These are phyloP conservation scores for Earliella scabrosa DNA, from an alignment of 1,284 basidiomycete genomes.

Conservation along the genomic window DNA sequence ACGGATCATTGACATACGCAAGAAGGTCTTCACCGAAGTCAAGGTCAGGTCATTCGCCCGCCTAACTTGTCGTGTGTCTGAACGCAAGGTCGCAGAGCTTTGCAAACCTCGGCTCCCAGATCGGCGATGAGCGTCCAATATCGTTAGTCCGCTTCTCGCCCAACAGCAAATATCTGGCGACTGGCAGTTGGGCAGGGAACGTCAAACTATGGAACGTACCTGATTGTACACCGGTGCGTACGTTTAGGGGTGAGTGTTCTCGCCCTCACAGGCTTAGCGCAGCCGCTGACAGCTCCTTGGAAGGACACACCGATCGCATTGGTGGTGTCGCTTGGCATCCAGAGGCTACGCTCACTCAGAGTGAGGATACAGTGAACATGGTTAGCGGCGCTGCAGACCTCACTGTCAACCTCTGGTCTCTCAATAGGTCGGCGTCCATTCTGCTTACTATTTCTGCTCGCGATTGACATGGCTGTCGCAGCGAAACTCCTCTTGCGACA, in stretches of 20 bases:
- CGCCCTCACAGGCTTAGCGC: slow-evolving; percentile 18
- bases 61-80: not conserved
- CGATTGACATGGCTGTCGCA: slow-evolving; percentile 33
- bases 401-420: slow-evolving; percentile 87
- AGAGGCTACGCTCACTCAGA: slow-evolving; percentile 83
- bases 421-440: slow-evolving; percentile 67
- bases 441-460: not conserved
- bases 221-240: slow-evolving; percentile 76
- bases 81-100: slow-evolving; percentile 61
- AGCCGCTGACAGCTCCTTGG: not conserved
- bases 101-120: slow-evolving; percentile 94
- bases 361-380: slow-evolving; percentile 76
- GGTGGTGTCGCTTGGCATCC: slow-evolving; percentile 99
- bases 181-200: slow-evolving; percentile 95
- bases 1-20: slow-evolving; percentile 90
- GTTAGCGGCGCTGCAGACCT: slow-evolving; percentile 92
- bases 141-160: slow-evolving; percentile 96
- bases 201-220: slow-evolving; percentile 97
- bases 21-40: slow-evolving; percentile 87
- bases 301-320: slow-evolving; percentile 91
- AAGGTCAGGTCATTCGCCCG: slow-evolving; percentile 60
- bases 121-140: slow-evolving; percentile 94
- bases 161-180: slow-evolving; percentile 86
- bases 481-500: slow-evolving; percentile 80
- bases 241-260: slow-evolving; percentile 61